A percentile compares a stretch with the other conserved stretches of the same genome.
Evolutionary conservation across 352 stramenopile genomes (phyloP).

Genomic region (Phytophthora boehmeriae): DNA sequence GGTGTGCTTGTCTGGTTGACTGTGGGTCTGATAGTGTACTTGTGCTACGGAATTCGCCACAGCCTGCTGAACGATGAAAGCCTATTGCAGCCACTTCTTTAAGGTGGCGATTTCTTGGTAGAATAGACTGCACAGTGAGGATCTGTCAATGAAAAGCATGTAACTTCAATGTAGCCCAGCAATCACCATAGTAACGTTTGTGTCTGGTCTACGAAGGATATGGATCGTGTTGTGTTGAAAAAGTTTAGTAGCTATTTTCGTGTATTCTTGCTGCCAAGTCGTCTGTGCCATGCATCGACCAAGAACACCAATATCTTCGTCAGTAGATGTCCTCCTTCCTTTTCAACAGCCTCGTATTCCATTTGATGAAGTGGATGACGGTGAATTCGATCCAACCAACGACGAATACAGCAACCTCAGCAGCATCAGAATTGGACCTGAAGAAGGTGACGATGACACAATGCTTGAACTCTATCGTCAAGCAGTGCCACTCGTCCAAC

Average conservation of each 20-base stretch:
- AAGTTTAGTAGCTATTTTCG: constrained; percentile 2
- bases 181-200: too few relatives aligned
- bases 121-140: too few relatives aligned
- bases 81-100: constrained; percentile 40
- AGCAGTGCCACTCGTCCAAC: constrained; percentile 57
- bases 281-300: neutral
- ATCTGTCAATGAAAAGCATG: too few relatives aligned
- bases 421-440: constrained; percentile 3
- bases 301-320: neutral
- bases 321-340: constrained; percentile 25
- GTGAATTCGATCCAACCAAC: neutral
- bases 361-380: constrained; percentile 7
- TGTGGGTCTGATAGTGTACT: constrained; percentile 67
- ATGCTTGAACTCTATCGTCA: constrained; percentile 59
- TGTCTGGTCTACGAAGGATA: too few relatives aligned
- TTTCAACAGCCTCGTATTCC: constrained; percentile 20
- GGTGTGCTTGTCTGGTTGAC: constrained; percentile 76
- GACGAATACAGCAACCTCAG: neutral
- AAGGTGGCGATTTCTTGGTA: constrained; percentile 2
- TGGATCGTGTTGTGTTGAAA: too few relatives aligned
- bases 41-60: constrained; percentile 82
- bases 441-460: constrained; percentile 9
- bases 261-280: neutral
- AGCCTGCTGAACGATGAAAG: constrained; percentile 48
- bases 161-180: too few relatives aligned